Evolutionary conservation across 257 asterid genomes (phyloP).

Genomic region (Solanum verrucosum): DNA sequence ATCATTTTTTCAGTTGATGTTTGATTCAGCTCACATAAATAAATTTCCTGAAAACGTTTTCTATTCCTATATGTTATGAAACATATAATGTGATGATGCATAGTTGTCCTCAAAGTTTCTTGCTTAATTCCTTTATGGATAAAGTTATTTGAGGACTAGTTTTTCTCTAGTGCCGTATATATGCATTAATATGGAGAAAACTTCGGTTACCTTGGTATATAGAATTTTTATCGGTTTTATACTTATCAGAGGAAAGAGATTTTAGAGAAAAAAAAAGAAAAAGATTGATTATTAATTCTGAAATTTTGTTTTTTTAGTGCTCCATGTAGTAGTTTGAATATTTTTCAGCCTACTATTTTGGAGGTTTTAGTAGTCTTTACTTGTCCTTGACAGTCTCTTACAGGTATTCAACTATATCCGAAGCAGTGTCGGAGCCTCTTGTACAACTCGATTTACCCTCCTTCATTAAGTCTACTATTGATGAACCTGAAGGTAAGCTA

Average conservation of each 20-base stretch:
- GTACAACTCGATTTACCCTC: conserved; percentile 32
- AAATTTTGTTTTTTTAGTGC: background rate
- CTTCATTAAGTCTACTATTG: conserved; percentile 41
- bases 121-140: background rate
- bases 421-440: conserved; percentile 12
- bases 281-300: background rate
- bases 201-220: background rate
- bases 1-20: background rate
- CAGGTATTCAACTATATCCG: conserved; percentile 63
- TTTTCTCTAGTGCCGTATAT: background rate
- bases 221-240: background rate
- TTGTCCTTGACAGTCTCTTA: conserved; percentile 46
- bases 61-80: background rate
- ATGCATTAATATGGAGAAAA: background rate
- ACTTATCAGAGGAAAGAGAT: background rate
- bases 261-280: background rate
- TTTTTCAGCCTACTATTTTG: background rate
- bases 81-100: background rate
- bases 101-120: background rate
- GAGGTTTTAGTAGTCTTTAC: conserved; percentile 27
- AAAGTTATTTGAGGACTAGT: background rate
- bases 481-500: conserved; percentile 47
- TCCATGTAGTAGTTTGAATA: background rate
- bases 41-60: background rate
- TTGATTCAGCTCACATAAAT: background rate